phyloP scores from a whole-genome alignment of 441 rosid genomes.

The Melastoma candidum region DNA sequence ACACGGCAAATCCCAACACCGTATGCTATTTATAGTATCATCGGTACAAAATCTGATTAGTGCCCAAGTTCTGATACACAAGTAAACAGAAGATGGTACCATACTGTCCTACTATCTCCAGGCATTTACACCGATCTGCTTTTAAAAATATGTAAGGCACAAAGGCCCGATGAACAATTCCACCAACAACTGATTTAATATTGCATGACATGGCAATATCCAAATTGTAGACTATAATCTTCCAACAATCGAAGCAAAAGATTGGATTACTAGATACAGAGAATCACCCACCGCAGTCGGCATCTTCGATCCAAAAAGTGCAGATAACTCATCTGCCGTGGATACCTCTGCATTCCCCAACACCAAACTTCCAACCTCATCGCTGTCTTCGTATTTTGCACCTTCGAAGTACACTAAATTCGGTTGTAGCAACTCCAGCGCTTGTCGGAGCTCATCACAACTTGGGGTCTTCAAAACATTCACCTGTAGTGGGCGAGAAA shows the following conservation, averaged over 20 bases:
- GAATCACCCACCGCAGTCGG: slow-evolving; percentile 69
- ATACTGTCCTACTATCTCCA: too few species aligned
- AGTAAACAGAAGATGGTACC: too few species aligned
- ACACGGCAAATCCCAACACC: too few species aligned
- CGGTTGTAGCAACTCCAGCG: slow-evolving; percentile 49
- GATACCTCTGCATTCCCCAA: slow-evolving; percentile 64
- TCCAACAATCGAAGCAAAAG: slow-evolving; percentile 4
- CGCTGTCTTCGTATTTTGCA: slow-evolving; percentile 42
- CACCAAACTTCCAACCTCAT: slow-evolving; percentile 60
- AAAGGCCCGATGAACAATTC: too few species aligned
- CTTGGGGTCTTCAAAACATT: slow-evolving; percentile 68
- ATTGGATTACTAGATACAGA: not conserved
- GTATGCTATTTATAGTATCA: too few species aligned
- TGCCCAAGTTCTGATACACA: too few species aligned
- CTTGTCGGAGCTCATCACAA: slow-evolving; percentile 50
- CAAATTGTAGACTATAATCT: too few species aligned
- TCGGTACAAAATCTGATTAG: too few species aligned
- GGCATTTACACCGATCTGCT: too few species aligned
- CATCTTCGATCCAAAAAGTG: slow-evolving; percentile 60
- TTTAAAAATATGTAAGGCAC: too few species aligned
- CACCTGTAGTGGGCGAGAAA: slow-evolving; percentile 41
- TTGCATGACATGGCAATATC: too few species aligned
- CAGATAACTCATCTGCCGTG: slow-evolving; percentile 52
- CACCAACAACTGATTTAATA: too few species aligned
- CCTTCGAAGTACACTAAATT: slow-evolving; percentile 86